Evolutionary conservation across 2,329 filamentous ascomycete species (phyloP).

Genomic region (Fonsecaea monophora): DNA sequence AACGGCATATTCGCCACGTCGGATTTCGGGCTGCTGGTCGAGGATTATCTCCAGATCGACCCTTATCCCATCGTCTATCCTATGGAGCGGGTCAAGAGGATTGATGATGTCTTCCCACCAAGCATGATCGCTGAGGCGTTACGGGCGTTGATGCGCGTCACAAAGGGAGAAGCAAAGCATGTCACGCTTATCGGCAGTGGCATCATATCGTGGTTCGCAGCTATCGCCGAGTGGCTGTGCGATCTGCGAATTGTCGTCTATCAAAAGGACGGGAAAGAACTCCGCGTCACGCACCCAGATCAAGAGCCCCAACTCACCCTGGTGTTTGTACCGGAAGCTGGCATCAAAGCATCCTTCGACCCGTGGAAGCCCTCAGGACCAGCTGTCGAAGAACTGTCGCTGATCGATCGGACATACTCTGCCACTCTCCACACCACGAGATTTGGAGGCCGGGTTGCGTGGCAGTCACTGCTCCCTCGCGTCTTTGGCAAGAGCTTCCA

Average conservation of each 20-base stretch:
- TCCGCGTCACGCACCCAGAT: conserved; percentile 28
- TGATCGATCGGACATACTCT: conserved; percentile 28
- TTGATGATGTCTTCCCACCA: conserved; percentile 28
- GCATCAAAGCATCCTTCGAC: conserved; percentile 28
- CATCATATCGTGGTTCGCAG: conserved; percentile 38
- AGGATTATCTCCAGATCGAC: conserved; percentile 36
- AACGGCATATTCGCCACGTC: conserved; percentile 36
- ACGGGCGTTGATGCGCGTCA: conserved; percentile 33
- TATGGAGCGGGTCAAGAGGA: not conserved
- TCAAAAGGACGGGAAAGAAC: conserved; percentile 20
- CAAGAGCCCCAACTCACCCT: conserved; percentile 32
- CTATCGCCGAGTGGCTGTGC: conserved; percentile 37
- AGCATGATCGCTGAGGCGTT: conserved; percentile 30
- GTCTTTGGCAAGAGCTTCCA: conserved; percentile 39
- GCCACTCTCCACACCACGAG: conserved; percentile 32
- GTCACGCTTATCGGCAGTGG: conserved; percentile 36
- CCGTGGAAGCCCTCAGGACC: conserved; percentile 13
- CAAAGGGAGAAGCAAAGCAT: conserved; percentile 27
- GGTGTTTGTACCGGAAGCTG: conserved; percentile 29
- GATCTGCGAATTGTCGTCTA: conserved; percentile 35
- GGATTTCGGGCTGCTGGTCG: conserved; percentile 37
- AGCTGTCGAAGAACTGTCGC: conserved; percentile 17
- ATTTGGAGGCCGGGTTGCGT: conserved; percentile 36
- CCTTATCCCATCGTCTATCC: conserved; percentile 28
- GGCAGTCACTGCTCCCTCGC: conserved; percentile 37